Percentiles rank a stretch among this genome's conserved stretches.
phyloP scores from a whole-genome alignment of 768 basidiomycete species.

The Russula abietina region DNA sequence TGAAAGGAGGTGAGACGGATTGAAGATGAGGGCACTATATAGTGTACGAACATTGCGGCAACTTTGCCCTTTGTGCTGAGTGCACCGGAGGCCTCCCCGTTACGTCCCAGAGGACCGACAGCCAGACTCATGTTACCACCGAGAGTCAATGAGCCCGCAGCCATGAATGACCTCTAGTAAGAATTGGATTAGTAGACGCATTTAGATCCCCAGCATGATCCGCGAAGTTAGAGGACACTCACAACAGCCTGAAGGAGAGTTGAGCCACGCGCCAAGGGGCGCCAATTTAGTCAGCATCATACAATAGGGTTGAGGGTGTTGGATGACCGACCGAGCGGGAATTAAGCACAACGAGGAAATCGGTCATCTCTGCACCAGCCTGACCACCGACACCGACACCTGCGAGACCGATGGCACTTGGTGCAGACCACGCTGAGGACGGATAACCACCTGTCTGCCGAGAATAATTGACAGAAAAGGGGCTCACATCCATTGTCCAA shows the following conservation, averaged over 20 bases:
- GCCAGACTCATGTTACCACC: conserved; percentile 89
- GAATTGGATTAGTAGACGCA: background rate
- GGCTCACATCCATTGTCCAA: conserved; percentile 73
- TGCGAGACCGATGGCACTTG: conserved; percentile 90
- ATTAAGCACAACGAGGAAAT: conserved; percentile 87
- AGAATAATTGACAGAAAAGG: background rate
- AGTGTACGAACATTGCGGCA: conserved; percentile 70
- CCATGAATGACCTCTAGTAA: conserved; percentile 78
- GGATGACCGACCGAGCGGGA: conserved; percentile 54
- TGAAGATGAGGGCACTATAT: background rate
- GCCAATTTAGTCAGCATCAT: conserved; percentile 11
- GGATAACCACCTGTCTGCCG: background rate
- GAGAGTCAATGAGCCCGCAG: conserved; percentile 82
- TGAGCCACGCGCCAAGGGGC: background rate
- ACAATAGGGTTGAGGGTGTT: background rate
- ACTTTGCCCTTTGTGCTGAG: conserved; percentile 80
- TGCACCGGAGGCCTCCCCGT: conserved; percentile 85
- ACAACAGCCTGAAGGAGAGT: conserved; percentile 50
- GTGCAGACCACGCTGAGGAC: conserved; percentile 78
- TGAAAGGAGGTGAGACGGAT: conserved; percentile 29
- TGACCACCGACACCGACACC: conserved; percentile 86
- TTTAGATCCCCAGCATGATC: background rate
- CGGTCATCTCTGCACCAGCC: conserved; percentile 80
- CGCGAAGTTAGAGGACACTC: conserved; percentile 30
- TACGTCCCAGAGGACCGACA: conserved; percentile 88